Evolutionary conservation across 2,329 filamentous ascomycete genomes (phyloP).

Genomic region (Clarireedia hainanense): DNA sequence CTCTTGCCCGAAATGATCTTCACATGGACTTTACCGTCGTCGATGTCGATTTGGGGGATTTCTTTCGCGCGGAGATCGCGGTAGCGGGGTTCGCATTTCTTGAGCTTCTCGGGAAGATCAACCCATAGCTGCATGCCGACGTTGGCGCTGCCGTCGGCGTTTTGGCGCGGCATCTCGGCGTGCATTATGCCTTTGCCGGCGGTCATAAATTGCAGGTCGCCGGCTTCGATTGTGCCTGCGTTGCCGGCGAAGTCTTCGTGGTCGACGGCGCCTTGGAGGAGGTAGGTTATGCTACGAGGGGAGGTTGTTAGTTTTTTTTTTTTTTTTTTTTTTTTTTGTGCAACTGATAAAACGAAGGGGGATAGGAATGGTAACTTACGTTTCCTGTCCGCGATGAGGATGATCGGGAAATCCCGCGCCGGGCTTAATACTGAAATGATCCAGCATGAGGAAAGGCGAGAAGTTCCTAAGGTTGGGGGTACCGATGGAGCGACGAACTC

Average conservation of each 20-base stretch:
- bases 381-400: conserved; percentile 48
- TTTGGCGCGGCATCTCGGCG: conserved; percentile 85
- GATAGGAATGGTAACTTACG: background rate
- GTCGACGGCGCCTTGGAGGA: conserved; percentile 78
- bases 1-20: conserved; percentile 88
- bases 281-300: conserved; percentile 61
- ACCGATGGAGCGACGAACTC: conserved; percentile 80
- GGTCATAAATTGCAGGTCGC: conserved; percentile 98
- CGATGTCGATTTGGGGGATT: conserved; percentile 66
- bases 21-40: conserved; percentile 66
- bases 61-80: conserved; percentile 73
- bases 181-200: conserved; percentile 88
- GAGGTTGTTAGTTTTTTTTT: background rate
- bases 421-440: conserved; percentile 75
- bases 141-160: conserved; percentile 67
- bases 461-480: conserved; percentile 78
- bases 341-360: too few relatives aligned
- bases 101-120: conserved; percentile 73
- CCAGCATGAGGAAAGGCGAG: conserved; percentile 91
- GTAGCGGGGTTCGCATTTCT: conserved; percentile 86
- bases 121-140: conserved; percentile 94
- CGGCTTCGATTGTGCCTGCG: conserved; percentile 71
- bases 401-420: conserved; percentile 90
- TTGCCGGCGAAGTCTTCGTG: conserved; percentile 90
- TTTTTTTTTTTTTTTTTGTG: background rate